These are phyloP conservation scores for Wolfiporia cocos DNA, from an alignment of 1,284 basidiomycete genomes.

Conservation along the genomic window DNA sequence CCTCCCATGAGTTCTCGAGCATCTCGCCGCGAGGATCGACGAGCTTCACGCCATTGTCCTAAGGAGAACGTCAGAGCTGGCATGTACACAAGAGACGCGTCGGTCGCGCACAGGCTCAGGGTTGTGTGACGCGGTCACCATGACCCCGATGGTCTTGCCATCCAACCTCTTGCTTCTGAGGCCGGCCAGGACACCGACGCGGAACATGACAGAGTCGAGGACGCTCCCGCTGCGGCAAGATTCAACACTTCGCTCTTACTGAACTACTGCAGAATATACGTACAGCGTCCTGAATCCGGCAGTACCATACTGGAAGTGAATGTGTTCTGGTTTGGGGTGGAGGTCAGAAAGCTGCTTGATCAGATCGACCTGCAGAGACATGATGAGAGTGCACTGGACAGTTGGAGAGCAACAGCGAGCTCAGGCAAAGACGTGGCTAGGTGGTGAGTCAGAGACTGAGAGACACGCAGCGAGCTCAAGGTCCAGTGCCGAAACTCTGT, in stretches of 20 bases:
- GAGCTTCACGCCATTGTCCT: conserved; percentile 99
- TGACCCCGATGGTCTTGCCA: conserved; percentile 92
- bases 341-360: conserved; percentile 46
- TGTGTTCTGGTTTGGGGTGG: conserved; percentile 58
- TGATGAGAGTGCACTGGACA: conserved; percentile 26
- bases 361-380: conserved; percentile 34
- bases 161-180: conserved; percentile 87
- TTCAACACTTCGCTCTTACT: background rate
- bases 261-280: conserved; percentile 27
- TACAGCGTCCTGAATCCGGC: conserved; percentile 93
- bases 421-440: no score
- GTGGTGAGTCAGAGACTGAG: background rate
- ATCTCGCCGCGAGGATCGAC: conserved; percentile 99
- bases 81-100: no score
- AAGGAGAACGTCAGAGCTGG: conserved; percentile 6
- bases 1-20: conserved; percentile 95
- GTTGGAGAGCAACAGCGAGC: no score
- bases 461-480: background rate
- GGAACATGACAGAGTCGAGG: conserved; percentile 92
- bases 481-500: background rate
- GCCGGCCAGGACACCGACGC: conserved; percentile 87
- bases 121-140: conserved; percentile 99
- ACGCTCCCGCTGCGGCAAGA: conserved; percentile 52
- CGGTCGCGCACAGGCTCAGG: conserved; percentile 76
- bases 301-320: conserved; percentile 86